Evolutionary conservation across 2,329 filamentous ascomycete genomes (phyloP).

Genomic region (Venturia oleaginea): DNA sequence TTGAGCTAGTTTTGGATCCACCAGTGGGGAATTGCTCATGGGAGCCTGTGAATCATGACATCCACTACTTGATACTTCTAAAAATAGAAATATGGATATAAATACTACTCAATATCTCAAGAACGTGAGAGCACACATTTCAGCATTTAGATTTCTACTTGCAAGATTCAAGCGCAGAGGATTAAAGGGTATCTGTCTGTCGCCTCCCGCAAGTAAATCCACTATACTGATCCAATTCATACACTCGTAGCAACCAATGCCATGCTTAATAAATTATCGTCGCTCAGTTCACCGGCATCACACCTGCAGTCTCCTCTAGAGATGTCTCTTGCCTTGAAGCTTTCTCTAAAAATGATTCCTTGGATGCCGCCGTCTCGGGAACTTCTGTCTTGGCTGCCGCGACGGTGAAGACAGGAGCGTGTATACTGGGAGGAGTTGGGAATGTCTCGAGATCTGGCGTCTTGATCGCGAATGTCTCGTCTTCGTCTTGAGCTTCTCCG

Average conservation of each 20-base stretch:
- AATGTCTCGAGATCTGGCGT: not conserved
- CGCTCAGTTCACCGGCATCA: not conserved
- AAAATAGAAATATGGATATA: no score
- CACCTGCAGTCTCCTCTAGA: not conserved
- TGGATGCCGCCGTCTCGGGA: not conserved
- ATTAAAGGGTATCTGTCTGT: slow-evolving; percentile 4
- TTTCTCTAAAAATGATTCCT: not conserved
- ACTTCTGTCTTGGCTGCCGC: not conserved
- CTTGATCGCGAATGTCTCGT: not conserved
- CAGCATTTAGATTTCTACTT: not conserved
- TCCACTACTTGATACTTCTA: not conserved
- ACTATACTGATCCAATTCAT: not conserved
- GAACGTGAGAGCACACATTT: not conserved
- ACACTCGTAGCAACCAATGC: not conserved
- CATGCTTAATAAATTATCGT: not conserved
- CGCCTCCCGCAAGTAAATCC: not conserved
- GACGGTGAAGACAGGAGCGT: not conserved
- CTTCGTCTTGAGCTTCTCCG: not conserved
- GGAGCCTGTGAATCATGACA: not conserved
- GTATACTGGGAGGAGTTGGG: not conserved
- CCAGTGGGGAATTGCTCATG: not conserved
- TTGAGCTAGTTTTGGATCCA: not conserved
- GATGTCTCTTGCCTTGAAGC: not conserved
- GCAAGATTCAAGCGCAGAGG: not conserved
- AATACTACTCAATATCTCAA: no score